These are phyloP conservation scores for Fusarium sambucinum DNA, from an alignment of 2,329 filamentous ascomycete genomes.

Conservation along the genomic window DNA sequence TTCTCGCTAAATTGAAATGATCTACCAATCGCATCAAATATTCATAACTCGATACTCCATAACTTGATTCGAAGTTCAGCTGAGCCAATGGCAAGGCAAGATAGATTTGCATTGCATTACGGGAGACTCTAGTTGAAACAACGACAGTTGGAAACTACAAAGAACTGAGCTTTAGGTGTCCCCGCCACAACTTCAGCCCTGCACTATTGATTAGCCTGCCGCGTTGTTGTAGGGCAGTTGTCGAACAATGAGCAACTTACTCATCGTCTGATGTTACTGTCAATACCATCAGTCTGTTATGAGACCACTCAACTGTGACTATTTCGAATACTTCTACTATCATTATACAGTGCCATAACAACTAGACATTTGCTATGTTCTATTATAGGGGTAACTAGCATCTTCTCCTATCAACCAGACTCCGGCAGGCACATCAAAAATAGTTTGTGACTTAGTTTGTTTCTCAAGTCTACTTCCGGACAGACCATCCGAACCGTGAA, in stretches of 20 bases:
- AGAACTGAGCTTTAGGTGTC: conserved; percentile 1
- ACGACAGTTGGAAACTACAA: conserved; percentile 1
- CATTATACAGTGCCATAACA: too few species aligned
- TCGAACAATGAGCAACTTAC: not conserved
- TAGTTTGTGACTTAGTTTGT: not conserved
- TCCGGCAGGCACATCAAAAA: not conserved
- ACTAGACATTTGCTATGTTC: not conserved
- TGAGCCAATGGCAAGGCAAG: conserved; percentile 5
- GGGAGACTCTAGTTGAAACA: conserved; percentile 23
- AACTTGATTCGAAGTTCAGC: not conserved
- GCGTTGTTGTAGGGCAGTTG: not conserved
- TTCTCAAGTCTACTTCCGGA: not conserved
- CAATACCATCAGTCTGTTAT: not conserved
- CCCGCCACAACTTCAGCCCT: conserved; percentile 15
- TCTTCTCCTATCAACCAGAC: not conserved
- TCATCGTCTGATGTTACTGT: not conserved
- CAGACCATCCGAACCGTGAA: conserved; percentile 11
- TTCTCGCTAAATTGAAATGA: not conserved
- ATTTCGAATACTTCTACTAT: not conserved
- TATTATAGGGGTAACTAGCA: not conserved
- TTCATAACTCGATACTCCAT: not conserved
- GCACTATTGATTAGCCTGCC: not conserved
- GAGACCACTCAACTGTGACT: not conserved
- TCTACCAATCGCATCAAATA: conserved; percentile 1
- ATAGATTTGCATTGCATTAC: conserved; percentile 12